Base-by-base conservation (phyloP, 495 filamentous ascomycete species). In the Lasiosphaeria hispida region DNA sequence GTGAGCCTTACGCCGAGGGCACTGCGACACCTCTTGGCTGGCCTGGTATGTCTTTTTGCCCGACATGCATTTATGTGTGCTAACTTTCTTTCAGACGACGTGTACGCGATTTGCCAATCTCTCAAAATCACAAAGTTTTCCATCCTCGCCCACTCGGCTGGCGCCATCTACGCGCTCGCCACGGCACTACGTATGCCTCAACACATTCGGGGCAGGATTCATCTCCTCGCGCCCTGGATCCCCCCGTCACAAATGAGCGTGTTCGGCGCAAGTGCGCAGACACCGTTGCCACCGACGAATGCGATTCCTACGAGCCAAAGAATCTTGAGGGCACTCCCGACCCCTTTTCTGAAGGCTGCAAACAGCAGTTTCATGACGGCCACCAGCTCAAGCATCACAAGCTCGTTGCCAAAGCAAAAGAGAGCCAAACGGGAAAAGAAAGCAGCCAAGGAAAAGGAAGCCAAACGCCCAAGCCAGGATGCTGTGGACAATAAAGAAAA, bases 141-240 rank as follows among this genome's bases (percentile, higher is more conserved):
- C 13, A 91, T 99, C 35, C 80, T 99, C 6, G 94, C 95, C n/a
- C 94, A 99, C 69, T 96, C 92, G 9, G 94, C 94, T 9, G 94
- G 94, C 18, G 95, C 94, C 15, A 96, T 99, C 56, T 99, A 99
- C 66, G 95, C 94, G 23, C 84, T 99, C 23, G 95, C 94, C 15
- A 97, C 95, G 0, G 94, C 95, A 5, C 80, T 99, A 23, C 88
- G 94, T 43, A 94, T 99, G 79, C 93, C 95, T 13, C 91, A 96
- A 63, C 90, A 96, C 69, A 94, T 99, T 60, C 87, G 93, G 13
- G 93, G 95, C 23, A 88, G 90, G 35, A 93, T 99, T 19, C 94
- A 99, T 72, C 85, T 99, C 8, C 80, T 99, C 10, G 93, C 94
- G 2, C 94, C 94, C 0, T 99, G 94, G 95, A 97, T 99, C 40